Evolutionary conservation across 2,329 filamentous ascomycete genomes (phyloP).

Genomic region (Beauveria varroae): DNA sequence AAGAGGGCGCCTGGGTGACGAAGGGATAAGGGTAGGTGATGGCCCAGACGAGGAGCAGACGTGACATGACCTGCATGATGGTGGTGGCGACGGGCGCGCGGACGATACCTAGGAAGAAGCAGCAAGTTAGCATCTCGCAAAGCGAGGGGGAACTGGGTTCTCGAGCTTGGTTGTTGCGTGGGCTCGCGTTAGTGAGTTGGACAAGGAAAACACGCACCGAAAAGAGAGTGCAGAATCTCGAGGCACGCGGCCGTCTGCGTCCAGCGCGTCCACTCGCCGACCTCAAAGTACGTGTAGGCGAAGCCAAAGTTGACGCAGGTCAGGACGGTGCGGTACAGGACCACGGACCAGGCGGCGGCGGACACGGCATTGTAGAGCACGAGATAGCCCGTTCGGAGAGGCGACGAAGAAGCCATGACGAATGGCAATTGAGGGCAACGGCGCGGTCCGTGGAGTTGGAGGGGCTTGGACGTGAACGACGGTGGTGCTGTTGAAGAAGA

Average conservation of each 20-base stretch:
- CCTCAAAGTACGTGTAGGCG: slow-evolving; percentile 50
- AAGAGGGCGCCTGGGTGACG: slow-evolving; percentile 53
- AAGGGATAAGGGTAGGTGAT: slow-evolving; percentile 68
- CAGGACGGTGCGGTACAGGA: slow-evolving; percentile 60
- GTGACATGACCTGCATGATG: slow-evolving; percentile 79
- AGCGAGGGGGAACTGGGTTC: neutral
- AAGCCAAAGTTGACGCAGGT: slow-evolving; percentile 49
- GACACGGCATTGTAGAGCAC: slow-evolving; percentile 78
- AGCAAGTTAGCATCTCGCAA: slow-evolving; percentile 2
- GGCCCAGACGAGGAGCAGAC: slow-evolving; percentile 83
- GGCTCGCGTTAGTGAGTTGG: neutral
- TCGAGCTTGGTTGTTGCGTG: too few species aligned
- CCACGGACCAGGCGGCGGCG: slow-evolving; percentile 67
- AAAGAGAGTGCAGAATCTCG: slow-evolving; percentile 74
- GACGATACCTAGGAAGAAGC: slow-evolving; percentile 53
- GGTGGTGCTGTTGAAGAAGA: neutral
- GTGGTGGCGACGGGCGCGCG: slow-evolving; percentile 81
- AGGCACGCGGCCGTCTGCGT: slow-evolving; percentile 78
- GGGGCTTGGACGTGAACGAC: neutral
- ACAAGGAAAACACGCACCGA: slow-evolving; percentile 48
- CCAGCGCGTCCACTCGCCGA: slow-evolving; percentile 63
- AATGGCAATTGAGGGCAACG: neutral
- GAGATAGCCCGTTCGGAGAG: slow-evolving; percentile 60
- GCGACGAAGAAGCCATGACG: slow-evolving; percentile 21
- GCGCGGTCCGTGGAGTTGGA: neutral